A percentile compares a stretch with the other conserved stretches of the same genome.
Conservation (phyloP, 2,329 filamentous ascomycete genomes). For the Bisporella sp. region DNA sequence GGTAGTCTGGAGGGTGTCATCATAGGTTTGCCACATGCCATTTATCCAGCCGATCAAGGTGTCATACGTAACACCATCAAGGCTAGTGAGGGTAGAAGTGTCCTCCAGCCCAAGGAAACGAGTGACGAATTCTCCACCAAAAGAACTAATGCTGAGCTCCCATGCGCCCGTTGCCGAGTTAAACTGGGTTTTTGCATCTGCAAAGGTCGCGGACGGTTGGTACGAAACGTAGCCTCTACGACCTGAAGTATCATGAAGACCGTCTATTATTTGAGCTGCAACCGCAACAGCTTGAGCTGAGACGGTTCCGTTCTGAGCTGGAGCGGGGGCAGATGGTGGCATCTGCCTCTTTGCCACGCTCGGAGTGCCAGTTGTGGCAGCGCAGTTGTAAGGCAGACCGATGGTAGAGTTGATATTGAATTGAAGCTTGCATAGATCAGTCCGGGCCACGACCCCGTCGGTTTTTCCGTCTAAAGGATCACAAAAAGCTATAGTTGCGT, state of each 20-base stretch:
- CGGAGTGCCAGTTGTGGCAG: slow-evolving; percentile 13
- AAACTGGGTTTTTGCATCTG: not conserved
- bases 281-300: slow-evolving; percentile 27
- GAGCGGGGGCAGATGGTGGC: slow-evolving; percentile 7
- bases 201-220: slow-evolving; percentile 20
- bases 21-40: slow-evolving; percentile 39
- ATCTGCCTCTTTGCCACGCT: slow-evolving; percentile 3
- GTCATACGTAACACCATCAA: slow-evolving; percentile 47
- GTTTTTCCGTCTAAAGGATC: slow-evolving; percentile 47
- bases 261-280: slow-evolving; percentile 29
- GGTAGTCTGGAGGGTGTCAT: slow-evolving; percentile 46
- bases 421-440: slow-evolving; percentile 38
- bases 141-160: slow-evolving; percentile 27
- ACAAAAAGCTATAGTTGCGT: slow-evolving; percentile 46
- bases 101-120: slow-evolving; percentile 35
- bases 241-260: slow-evolving; percentile 28
- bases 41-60: slow-evolving; percentile 49
- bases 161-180: slow-evolving; percentile 15
- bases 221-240: slow-evolving; percentile 31
- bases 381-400: slow-evolving; percentile 39
- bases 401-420: slow-evolving; percentile 40
- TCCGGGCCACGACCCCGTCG: slow-evolving; percentile 45
- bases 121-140: slow-evolving; percentile 32
- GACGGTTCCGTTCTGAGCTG: slow-evolving; percentile 15
- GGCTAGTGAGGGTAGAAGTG: slow-evolving; percentile 33